Evolutionary conservation across 192 early-diverging fungal genomes (phyloP), one percentile per base, ranked within the genome.

Genomic region (Allomyces macrogynus): DNA sequence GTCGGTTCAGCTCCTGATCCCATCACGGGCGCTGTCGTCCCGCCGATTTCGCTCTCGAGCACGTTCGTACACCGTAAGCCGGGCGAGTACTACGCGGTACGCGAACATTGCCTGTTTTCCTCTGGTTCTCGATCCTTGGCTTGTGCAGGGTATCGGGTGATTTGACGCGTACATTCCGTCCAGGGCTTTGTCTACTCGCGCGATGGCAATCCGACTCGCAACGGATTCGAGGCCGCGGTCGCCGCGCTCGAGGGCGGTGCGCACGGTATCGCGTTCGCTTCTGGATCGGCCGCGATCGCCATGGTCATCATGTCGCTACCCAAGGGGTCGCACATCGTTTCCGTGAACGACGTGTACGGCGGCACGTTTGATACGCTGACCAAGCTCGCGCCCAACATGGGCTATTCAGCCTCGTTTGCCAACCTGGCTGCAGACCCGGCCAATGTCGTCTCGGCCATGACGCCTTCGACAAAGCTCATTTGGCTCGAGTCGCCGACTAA

Each of bases 1-100:
- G 89, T 90, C 43, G 95, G 91, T 8, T 85, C 92, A 64, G 76
- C 85, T 62, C 87, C 90, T 49, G 93, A 99, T 69, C 84, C 89
- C 25, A 70, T 82, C 66, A 96, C 93, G 14, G 92, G 93, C 49
- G 95, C 95, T 18, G 95, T 99, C 12, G 94, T 99, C 66, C 95
- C 95, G 57, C 80, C 95, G 20, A 78, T 99, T 40, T 90, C 87
- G 23, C 82, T 99, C 63, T 95, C 93, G 10, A 99, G 93, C 43
- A 99, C 95, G 12, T 99, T 93, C 75, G 87, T 88, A 74, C 95
- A 99, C 78, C 75, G 77, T 26, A 78, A 83, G 24, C 91, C 93
- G n/a, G 93, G 93, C 67, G 87, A 89, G 64, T 89, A 92, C 77
- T 84, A 3, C 26, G 26, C 26, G 26, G 26, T 27, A 27, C 26